Evolutionary conservation across 139 green algal species (phyloP).

Genomic region (Volvox reticuliferus): DNA sequence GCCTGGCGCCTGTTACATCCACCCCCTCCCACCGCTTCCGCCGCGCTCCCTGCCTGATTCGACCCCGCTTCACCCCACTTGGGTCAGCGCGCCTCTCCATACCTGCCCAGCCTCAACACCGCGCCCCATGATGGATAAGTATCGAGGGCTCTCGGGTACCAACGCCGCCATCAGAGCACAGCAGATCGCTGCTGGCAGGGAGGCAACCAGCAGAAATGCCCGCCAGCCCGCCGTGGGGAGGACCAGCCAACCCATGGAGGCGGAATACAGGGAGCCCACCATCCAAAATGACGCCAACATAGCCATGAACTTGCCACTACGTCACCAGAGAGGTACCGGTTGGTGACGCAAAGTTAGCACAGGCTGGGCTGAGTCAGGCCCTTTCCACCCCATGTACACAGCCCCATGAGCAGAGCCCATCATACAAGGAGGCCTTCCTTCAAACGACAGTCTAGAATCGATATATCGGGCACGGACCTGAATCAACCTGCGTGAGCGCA

Average conservation of each 20-base stretch:
- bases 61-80: too few species aligned
- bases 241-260: conserved; percentile 58
- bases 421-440: too few species aligned
- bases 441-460: too few species aligned
- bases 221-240: conserved; percentile 59
- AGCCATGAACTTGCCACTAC: conserved; percentile 59
- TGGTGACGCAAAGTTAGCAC: too few species aligned
- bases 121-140: conserved; percentile 56
- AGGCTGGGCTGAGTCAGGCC: too few species aligned
- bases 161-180: conserved; percentile 1
- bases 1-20: too few species aligned
- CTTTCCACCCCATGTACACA: too few species aligned
- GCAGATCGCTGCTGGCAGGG: conserved; percentile 50
- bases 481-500: too few species aligned
- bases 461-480: too few species aligned
- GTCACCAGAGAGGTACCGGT: background rate
- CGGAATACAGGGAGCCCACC: conserved; percentile 65
- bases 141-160: conserved; percentile 63
- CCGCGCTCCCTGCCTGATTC: too few species aligned
- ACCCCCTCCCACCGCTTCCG: too few species aligned
- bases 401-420: too few species aligned
- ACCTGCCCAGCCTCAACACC: conserved; percentile 52
- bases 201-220: conserved; percentile 57
- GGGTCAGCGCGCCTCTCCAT: background rate
- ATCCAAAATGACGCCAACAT: conserved; percentile 65